A percentile compares a stretch with the other conserved stretches of the same genome.
Evolutionary conservation across 192 early-diverging fungal species (phyloP).

Genomic region (Polychytrium aggregatum): DNA sequence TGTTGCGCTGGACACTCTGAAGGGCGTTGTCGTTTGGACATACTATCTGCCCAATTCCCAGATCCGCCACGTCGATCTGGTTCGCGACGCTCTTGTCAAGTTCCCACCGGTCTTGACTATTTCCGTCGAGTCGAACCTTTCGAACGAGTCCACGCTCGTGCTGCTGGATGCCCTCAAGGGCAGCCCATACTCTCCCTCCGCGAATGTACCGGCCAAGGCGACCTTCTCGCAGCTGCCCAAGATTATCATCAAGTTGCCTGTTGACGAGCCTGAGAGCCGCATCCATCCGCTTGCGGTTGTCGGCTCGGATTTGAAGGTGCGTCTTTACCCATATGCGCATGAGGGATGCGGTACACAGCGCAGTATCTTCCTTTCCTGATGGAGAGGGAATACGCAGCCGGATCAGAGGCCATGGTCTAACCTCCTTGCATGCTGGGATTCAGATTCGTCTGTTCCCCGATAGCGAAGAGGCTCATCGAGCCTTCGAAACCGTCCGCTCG

Average conservation of each 20-base stretch:
- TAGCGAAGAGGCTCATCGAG: constrained; percentile 31
- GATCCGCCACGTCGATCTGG: constrained; percentile 31
- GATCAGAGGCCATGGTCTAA: too few relatives aligned
- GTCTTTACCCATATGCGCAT: neutral
- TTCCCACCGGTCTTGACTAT: constrained; percentile 66
- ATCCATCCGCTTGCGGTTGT: constrained; percentile 19
- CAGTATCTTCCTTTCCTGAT: constrained; percentile 18
- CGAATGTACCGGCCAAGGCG: too few relatives aligned
- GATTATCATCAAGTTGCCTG: constrained; percentile 14
- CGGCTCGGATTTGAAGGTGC: constrained; percentile 13
- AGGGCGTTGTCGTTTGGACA: constrained; percentile 74
- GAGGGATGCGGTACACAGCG: constrained; percentile 6
- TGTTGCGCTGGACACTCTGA: constrained; percentile 68
- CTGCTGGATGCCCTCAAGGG: too few relatives aligned
- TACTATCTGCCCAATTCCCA: constrained; percentile 35
- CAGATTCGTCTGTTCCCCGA: constrained; percentile 54
- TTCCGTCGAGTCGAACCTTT: too few relatives aligned
- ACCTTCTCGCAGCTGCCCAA: too few relatives aligned
- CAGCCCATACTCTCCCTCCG: too few relatives aligned
- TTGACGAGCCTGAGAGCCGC: constrained; percentile 14
- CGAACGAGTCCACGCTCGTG: too few relatives aligned
- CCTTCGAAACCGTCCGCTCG: constrained; percentile 42
- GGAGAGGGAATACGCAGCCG: too few relatives aligned
- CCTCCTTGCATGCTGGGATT: constrained; percentile 8
- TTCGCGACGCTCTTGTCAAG: constrained; percentile 51